Evolutionary conservation across 176 grass and related monocot species (phyloP).

Genomic region (Zoysia pacifica): DNA sequence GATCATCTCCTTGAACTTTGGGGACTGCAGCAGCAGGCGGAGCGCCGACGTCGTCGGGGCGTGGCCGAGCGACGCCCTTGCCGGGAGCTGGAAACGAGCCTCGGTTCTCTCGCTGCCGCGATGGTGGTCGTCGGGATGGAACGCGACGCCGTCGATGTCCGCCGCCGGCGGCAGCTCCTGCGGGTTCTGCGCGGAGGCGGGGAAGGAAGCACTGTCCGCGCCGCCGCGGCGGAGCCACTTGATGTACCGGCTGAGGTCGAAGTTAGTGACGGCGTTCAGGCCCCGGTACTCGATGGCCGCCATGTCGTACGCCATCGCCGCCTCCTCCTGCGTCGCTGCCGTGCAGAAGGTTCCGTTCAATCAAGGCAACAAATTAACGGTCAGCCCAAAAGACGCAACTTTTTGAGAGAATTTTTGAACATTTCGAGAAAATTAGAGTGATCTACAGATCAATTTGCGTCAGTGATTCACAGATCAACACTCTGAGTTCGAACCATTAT

Average conservation of each 20-base stretch:
- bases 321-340: slow-evolving; percentile 90
- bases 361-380: neutral
- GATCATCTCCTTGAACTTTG: slow-evolving; percentile 83
- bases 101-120: neutral
- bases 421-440: too few relatives aligned
- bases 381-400: neutral
- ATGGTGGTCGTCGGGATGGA: slow-evolving; percentile 2
- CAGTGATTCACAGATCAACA: too few relatives aligned
- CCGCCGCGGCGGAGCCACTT: slow-evolving; percentile 65
- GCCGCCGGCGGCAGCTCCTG: slow-evolving; percentile 25
- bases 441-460: too few relatives aligned
- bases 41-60: slow-evolving; percentile 47
- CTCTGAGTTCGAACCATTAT: neutral
- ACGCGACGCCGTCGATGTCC: slow-evolving; percentile 30
- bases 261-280: slow-evolving; percentile 91
- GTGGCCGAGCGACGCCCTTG: slow-evolving; percentile 15
- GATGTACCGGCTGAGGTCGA: slow-evolving; percentile 86
- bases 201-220: neutral
- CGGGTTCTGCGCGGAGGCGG: slow-evolving; percentile 25
- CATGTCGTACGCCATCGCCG: slow-evolving; percentile 90
- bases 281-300: slow-evolving; percentile 91
- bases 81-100: slow-evolving; percentile 24
- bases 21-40: slow-evolving; percentile 56
- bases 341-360: neutral
- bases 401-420: neutral